Base-by-base conservation (phyloP, 257 asterid genomes). In the Hygrophila difformis region DNA sequence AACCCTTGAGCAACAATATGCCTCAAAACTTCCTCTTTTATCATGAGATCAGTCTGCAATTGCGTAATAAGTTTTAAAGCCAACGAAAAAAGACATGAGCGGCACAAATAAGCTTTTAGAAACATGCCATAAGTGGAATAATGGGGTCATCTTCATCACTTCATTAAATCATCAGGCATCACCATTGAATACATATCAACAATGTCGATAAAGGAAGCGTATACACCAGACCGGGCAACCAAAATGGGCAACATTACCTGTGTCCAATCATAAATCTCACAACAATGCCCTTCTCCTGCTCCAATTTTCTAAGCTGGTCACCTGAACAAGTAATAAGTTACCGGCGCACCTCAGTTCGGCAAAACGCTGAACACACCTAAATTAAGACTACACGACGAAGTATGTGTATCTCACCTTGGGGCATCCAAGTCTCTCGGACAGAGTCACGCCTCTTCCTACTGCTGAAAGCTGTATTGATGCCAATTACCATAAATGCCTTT, bases 401-500 rank as follows among this genome's bases (percentile, higher is more conserved):
- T n/a, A n/a, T n/a, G n/a, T n/a, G n/a, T n/a, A 53, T 15, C 18
- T 53, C 57, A 84, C 97, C 97, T 79, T 75, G 95, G 50, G 97
- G 97, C 97, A 88, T 81, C 97, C 97, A 88, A 18, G 94, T 88
- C 61, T 77, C 93, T 52, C 97, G 78, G 44, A 88, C 87, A 0
- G 97, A 88, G 56, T 88, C 96, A 49, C 97, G 96, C 67, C 97
- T 82, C 75, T 74, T 88, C n/a, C n/a, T n/a, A n/a, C n/a, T n/a
- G n/a, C n/a, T n/a, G n/a, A n/a, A n/a, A n/a, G n/a, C n/a, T n/a
- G n/a, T n/a, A n/a, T n/a, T n/a, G n/a, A n/a, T n/a, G n/a, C n/a
- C n/a, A n/a, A n/a, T n/a, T n/a, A n/a, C 96, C 70, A 88, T 65
- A 63, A 88, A 88, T 2, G 88, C 94, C 68, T 77, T 88, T 69